phyloP scores from a whole-genome alignment of 768 basidiomycete genomes.

The Rhodocollybia butyracea region DNA sequence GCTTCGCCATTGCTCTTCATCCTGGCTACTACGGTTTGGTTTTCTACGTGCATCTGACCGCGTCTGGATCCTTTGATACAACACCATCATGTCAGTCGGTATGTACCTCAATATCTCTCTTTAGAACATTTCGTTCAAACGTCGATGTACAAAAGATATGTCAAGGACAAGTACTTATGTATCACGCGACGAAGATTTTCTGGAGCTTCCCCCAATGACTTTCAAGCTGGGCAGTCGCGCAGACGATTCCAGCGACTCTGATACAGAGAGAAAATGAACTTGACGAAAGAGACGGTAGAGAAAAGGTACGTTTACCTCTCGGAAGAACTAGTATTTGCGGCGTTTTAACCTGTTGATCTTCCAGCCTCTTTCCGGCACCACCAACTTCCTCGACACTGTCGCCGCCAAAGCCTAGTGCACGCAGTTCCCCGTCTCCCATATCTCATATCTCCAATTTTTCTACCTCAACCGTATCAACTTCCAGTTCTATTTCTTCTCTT shows the following conservation, averaged over 20 bases:
- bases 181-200: not conserved
- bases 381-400: not conserved
- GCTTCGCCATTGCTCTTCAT: too few species aligned
- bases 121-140: too few species aligned
- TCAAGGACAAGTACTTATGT: not conserved
- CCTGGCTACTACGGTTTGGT: too few species aligned
- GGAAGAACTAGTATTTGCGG: not conserved
- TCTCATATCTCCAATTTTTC: not conserved
- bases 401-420: not conserved
- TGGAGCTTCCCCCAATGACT: constrained; percentile 2
- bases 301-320: constrained; percentile 2
- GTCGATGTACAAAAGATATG: not conserved
- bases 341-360: not conserved
- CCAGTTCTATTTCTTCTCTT: constrained; percentile 1
- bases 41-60: not conserved
- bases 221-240: not conserved
- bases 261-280: not conserved
- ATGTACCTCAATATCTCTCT: not conserved
- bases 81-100: not conserved
- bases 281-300: constrained; percentile 3
- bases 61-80: not conserved
- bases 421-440: not conserved
- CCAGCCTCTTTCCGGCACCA: constrained; percentile 4
- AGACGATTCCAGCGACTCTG: not conserved
- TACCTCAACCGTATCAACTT: constrained; percentile 1